Conservation (phyloP, 2,329 filamentous ascomycete genomes). For the Cryphonectria carpinicola region DNA sequence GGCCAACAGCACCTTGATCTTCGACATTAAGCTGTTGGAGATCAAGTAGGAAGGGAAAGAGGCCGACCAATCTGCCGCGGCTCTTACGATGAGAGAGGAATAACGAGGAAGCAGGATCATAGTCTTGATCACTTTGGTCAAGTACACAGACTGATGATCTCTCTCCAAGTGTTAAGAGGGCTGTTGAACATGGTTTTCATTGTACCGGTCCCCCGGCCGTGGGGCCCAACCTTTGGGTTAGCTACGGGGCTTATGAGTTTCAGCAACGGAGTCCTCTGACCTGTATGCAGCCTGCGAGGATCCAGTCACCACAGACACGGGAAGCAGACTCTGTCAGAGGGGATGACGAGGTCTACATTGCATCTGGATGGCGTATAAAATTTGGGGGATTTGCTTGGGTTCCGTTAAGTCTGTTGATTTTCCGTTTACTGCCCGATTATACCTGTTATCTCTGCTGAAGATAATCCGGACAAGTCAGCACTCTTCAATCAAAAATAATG, state of each 20-base stretch:
- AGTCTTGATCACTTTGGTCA: not conserved
- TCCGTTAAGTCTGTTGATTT: slow-evolving; percentile 31
- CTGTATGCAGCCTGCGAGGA: slow-evolving; percentile 48
- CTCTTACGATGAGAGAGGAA: not conserved
- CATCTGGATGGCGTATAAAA: slow-evolving; percentile 53
- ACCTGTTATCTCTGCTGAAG: slow-evolving; percentile 3
- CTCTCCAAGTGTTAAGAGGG: not conserved
- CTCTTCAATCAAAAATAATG: slow-evolving; percentile 13
- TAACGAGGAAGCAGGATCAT: not conserved
- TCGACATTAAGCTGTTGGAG: slow-evolving; percentile 86
- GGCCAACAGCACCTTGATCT: slow-evolving; percentile 85
- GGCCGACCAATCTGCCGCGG: slow-evolving; percentile 24
- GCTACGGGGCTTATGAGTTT: slow-evolving; percentile 27
- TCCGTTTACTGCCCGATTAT: slow-evolving; percentile 23
- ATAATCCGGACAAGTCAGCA: slow-evolving; percentile 13
- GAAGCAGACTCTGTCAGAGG: slow-evolving; percentile 46
- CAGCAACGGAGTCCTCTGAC: slow-evolving; percentile 52
- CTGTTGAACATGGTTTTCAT: not conserved
- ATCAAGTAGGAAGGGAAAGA: slow-evolving; percentile 71
- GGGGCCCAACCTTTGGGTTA: slow-evolving; percentile 19
- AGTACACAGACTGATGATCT: not conserved
- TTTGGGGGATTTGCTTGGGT: slow-evolving; percentile 33
- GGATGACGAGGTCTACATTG: slow-evolving; percentile 58
- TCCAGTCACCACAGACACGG: slow-evolving; percentile 40
- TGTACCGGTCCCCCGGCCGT: slow-evolving; percentile 3